These are phyloP conservation scores for Lentinus polychrous DNA, from an alignment of 1,284 basidiomycete genomes.

Conservation along the genomic window DNA sequence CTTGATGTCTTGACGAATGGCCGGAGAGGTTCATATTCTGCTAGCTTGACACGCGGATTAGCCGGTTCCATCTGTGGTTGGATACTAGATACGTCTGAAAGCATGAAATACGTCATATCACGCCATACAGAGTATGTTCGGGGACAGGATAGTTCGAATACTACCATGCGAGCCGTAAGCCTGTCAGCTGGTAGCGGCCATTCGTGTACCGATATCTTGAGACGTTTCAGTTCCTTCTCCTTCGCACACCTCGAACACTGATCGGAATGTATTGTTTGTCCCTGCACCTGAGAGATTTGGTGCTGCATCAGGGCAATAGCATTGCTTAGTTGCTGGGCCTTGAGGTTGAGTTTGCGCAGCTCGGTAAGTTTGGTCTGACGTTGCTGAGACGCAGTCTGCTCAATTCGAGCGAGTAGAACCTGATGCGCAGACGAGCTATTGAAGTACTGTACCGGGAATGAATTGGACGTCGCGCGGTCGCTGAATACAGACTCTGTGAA, in stretches of 20 bases:
- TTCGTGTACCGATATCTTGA: conserved; percentile 36
- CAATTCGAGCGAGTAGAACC: neutral
- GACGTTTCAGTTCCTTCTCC: neutral
- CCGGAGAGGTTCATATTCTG: too few relatives aligned
- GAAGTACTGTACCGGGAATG: neutral
- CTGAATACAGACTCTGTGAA: neutral
- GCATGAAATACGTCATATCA: conserved; percentile 30
- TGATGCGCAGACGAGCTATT: neutral
- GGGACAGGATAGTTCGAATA: conserved; percentile 43
- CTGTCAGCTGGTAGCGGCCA: conserved; percentile 38
- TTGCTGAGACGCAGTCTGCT: neutral
- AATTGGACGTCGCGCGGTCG: neutral
- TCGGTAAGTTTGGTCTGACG: neutral
- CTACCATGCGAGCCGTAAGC: conserved; percentile 20
- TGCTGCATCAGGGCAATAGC: neutral
- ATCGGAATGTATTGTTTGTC: neutral
- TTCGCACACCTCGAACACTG: neutral
- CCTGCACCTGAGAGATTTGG: neutral
- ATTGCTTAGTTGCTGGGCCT: neutral
- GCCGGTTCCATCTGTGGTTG: neutral
- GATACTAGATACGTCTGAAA: conserved; percentile 20
- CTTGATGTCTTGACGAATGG: too few relatives aligned
- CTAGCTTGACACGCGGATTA: neutral
- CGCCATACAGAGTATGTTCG: conserved; percentile 37
- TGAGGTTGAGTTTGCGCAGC: neutral